Evolutionary conservation across 257 asterid genomes (phyloP).

Genomic region (Nicotiana benthamiana): DNA sequence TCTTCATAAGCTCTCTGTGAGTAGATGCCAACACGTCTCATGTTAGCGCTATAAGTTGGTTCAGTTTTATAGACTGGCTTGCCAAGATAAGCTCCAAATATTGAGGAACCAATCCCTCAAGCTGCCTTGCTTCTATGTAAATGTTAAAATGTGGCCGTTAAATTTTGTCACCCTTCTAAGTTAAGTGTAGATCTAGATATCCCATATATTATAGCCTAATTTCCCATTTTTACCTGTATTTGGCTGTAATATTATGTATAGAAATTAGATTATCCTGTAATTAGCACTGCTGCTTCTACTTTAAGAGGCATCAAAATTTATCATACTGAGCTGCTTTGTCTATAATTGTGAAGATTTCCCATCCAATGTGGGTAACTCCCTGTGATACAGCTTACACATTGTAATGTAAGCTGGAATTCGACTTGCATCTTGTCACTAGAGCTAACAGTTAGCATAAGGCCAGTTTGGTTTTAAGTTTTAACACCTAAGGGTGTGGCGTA

Average conservation of each 20-base stretch:
- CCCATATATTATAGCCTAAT: constrained; percentile 2
- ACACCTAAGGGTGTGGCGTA: too few relatives aligned
- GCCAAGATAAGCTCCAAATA: background rate
- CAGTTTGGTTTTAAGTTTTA: background rate
- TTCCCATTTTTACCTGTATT: background rate
- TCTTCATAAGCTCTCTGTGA: background rate
- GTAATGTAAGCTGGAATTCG: background rate
- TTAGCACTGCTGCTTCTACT: background rate
- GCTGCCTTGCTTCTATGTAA: background rate
- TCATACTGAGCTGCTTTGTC: background rate
- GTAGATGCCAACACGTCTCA: background rate
- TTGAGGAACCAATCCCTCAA: background rate
- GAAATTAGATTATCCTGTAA: constrained; percentile 6
- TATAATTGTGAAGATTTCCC: background rate
- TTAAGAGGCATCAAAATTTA: background rate
- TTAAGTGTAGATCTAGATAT: constrained; percentile 17
- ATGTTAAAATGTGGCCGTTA: background rate
- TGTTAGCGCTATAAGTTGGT: background rate
- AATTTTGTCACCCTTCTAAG: constrained; percentile 21
- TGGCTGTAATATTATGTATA: constrained; percentile 9
- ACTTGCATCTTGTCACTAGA: background rate
- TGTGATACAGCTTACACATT: background rate
- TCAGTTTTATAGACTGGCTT: background rate
- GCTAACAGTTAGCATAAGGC: background rate
- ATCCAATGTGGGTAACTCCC: background rate